Evolutionary conservation across 768 basidiomycete species (phyloP), one percentile per base, ranked within the genome.

Genomic region (Agrocybe praecox): DNA sequence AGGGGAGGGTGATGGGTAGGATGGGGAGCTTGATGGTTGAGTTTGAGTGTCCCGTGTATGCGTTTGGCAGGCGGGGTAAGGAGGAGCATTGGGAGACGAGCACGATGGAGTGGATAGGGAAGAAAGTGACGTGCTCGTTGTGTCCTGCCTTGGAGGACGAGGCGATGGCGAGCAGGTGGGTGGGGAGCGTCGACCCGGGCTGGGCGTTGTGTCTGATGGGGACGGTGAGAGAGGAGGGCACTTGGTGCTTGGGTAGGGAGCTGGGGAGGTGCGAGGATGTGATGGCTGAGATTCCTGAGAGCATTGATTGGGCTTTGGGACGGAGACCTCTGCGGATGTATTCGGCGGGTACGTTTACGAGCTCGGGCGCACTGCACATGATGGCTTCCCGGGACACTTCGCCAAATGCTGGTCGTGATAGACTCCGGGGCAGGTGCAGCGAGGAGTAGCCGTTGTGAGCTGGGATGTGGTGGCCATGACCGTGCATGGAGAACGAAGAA

Each of bases 351-450:
- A 89, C 81, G 55, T 79, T 79, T 15, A 72, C 77, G 17, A 92
- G 79, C 53, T 85, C 86, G 56, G 88, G 86, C n/a, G 87, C 83
- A 57, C 83, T 79, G n/a, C 86, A 83, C 2, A 76, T 65, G 62
- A 93, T 74, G 36, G 83, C 81, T 40, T 84, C 84, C 46, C 77
- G 73, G 36, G 84, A 77, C 40, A 90, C 80, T 55, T 85, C 82
- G 40, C 74, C 65, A 60, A 81, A 86, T 2, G 77, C 70, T 5
- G 90, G 89, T 11, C 88, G 82, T 29, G 81, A 74, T 49, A 92
- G 85, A 40, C 76, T 83, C 53, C 89, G 82, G n/a, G 89, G 90
- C 21, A 92, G 83, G 62, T 90, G 86, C 78, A 62, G 62, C 67
- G 3, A 74, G 66, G 17, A 63, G 22, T 4, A 69, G 54, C n/a